Conservation (phyloP, 2,329 filamentous ascomycete species). For the Delphinella strobiligena region DNA sequence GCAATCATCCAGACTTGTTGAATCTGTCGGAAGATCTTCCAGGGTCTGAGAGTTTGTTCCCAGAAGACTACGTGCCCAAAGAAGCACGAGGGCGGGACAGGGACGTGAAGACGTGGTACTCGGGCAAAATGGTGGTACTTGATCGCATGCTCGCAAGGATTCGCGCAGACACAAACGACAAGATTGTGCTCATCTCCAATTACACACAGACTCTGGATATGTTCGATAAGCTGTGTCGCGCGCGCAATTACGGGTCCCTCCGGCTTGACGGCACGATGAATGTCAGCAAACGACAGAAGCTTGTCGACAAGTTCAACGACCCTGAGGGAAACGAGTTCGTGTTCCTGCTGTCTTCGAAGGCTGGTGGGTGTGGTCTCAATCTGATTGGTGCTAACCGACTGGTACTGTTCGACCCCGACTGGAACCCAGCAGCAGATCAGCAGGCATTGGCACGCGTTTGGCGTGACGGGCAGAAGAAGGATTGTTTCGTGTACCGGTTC, state of each 20-base stretch:
- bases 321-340: constrained; percentile 82
- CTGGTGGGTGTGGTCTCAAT: constrained; percentile 91
- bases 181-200: constrained; percentile 97
- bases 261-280: constrained; percentile 96
- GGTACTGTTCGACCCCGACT: constrained; percentile 85
- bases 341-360: constrained; percentile 93
- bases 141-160: constrained; percentile 91
- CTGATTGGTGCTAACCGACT: constrained; percentile 89
- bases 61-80: constrained; percentile 78
- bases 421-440: constrained; percentile 96
- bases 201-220: constrained; percentile 94
- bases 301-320: constrained; percentile 96
- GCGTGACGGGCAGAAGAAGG: constrained; percentile 98
- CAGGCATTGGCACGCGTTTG: constrained; percentile 94
- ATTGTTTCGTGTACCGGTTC: constrained; percentile 99
- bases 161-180: constrained; percentile 92
- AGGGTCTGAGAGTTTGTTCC: constrained; percentile 70
- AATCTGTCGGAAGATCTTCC: constrained; percentile 74
- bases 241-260: constrained; percentile 70
- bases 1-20: constrained; percentile 91
- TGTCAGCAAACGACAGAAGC: constrained; percentile 89
- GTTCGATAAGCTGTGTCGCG: constrained; percentile 81
- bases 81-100: constrained; percentile 79
- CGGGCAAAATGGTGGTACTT: constrained; percentile 96
- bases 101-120: constrained; percentile 91